Evolutionary conservation across 2,329 filamentous ascomycete species (phyloP).

Genomic region (Pseudocercospora cruenta): DNA sequence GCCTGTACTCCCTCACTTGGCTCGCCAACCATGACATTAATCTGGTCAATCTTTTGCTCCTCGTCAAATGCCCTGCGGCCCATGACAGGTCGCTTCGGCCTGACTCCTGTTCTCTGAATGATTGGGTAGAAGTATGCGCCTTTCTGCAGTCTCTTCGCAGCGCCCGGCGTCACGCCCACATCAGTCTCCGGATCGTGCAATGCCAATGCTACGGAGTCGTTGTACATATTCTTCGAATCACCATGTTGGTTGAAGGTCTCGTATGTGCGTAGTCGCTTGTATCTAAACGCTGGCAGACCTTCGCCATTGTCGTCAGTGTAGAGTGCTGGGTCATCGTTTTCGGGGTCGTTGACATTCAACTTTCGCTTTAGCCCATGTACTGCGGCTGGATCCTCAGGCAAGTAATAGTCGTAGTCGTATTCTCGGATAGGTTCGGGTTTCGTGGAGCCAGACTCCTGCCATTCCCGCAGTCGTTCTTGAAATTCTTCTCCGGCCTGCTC

Average conservation of each 20-base stretch:
- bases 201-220: constrained; percentile 60
- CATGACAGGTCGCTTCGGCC: constrained; percentile 52
- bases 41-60: constrained; percentile 30
- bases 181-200: constrained; percentile 56
- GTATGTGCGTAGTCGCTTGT: constrained; percentile 62
- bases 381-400: constrained; percentile 55
- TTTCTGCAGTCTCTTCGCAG: constrained; percentile 49
- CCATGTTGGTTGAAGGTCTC: constrained; percentile 60
- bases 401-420: constrained; percentile 64
- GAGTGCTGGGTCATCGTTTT: constrained; percentile 56
- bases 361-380: constrained; percentile 59
- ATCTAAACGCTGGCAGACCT: constrained; percentile 53
- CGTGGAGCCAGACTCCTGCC: constrained; percentile 54
- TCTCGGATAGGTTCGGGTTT: constrained; percentile 57
- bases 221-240: constrained; percentile 56
- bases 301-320: constrained; percentile 50
- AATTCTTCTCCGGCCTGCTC: constrained; percentile 56
- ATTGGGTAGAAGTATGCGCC: constrained; percentile 68
- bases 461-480: constrained; percentile 51
- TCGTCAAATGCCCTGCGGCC: constrained; percentile 45
- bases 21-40: constrained; percentile 32
- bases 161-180: constrained; percentile 34
- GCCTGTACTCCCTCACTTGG: constrained; percentile 19
- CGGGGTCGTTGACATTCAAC: constrained; percentile 57
- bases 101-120: constrained; percentile 58